Evolutionary conservation across 164 flowering plant genomes (phyloP), one percentile per base, ranked within the genome.

Genomic region (Annona cherimola): DNA sequence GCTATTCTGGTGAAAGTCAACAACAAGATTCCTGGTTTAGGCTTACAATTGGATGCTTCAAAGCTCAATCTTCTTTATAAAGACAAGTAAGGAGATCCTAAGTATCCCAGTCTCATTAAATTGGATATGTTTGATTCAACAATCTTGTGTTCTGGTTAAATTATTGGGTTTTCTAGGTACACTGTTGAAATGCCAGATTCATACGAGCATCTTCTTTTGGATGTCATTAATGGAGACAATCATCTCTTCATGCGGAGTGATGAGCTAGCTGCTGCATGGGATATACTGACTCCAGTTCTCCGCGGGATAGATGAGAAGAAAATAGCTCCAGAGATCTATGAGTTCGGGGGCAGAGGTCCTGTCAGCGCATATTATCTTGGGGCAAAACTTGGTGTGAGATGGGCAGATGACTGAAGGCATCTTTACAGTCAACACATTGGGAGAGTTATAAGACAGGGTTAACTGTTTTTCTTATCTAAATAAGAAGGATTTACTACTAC

Each of bases 241-340:
- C 87, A 83, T 75, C 84, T 88, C 1, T 88, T 88, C 69, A 79
- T 85, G 84, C 80, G 90, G 76, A 86, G 90, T 57, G 92, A 88
- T 65, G 92, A 86, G 77, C 73, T 88, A 42, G 86, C 80, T 12
- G 87, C 89, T 71, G 90, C 89, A 16, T 86, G 92, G 90, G 78
- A 70, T 60, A 83, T 88, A 59, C 77, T 88, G 11, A 75, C 77
- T n/a, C 92, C 89, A 20, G 75, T 88, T 73, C 67, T 88, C 61
- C 63, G 72, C 1, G 89, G 83, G 76, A 80, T 88, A 20, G 88
- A 88, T 62, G 73, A 80, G 76, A 79, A 79, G 8, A 82, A 82
- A 57, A 76, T 78, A n/a, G 73, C 75, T 0, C 88, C 90, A 1
- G 92, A 88, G 76, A 81, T 86, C 55, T 88, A 88, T 46, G 80